Evolutionary conservation across 179 eudicot species (phyloP).

Genomic region (Monotropa hypopitys): DNA sequence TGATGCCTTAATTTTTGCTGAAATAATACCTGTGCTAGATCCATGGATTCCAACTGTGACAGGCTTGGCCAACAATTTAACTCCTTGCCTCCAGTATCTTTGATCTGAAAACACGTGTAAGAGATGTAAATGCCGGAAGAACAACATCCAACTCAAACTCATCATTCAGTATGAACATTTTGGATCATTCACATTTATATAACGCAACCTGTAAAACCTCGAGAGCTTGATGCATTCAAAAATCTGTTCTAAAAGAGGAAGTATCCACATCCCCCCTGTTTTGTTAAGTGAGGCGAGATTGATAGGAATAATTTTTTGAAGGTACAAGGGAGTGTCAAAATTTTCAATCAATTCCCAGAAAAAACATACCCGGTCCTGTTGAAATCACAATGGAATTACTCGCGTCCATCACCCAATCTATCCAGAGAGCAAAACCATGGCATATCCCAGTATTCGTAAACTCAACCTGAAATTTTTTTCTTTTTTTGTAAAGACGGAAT

Average conservation of each 20-base stretch:
- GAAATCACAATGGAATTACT: conserved; percentile 37
- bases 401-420: conserved; percentile 71
- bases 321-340: background rate
- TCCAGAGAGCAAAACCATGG: conserved; percentile 89
- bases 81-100: conserved; percentile 82
- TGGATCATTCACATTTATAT: background rate
- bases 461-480: conserved; percentile 31
- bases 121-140: background rate
- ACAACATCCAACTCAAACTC: background rate
- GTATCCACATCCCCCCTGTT: background rate
- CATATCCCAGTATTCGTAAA: conserved; percentile 48
- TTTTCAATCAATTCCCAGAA: background rate
- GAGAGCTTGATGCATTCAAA: background rate
- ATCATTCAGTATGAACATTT: background rate
- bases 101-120: conserved; percentile 27
- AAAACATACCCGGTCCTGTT: conserved; percentile 64
- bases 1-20: conserved; percentile 39
- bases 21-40: conserved; percentile 12
- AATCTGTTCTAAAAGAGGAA: background rate
- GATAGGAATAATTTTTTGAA: background rate
- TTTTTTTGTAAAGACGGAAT: background rate
- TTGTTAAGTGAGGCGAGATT: background rate
- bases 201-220: background rate
- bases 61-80: conserved; percentile 54
- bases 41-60: conserved; percentile 22